These are phyloP conservation scores for Curvularia sp. DNA, from an alignment of 2,329 filamentous ascomycete species.

Conservation along the genomic window DNA sequence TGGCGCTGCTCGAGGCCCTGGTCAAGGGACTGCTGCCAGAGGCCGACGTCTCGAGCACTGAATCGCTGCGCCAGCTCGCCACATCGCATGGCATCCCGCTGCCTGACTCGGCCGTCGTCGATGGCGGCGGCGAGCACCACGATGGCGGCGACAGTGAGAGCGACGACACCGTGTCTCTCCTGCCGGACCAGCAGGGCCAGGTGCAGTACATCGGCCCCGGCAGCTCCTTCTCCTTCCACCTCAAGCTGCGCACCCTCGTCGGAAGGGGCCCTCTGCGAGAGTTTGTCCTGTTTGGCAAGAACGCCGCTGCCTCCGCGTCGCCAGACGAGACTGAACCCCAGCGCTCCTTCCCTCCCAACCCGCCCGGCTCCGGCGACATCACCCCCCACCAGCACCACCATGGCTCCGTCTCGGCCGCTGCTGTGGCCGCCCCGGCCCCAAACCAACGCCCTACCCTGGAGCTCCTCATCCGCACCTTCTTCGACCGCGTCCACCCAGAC, in stretches of 20 bases:
- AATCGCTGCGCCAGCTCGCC: conserved; percentile 52
- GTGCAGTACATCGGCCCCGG: conserved; percentile 55
- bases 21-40: conserved; percentile 55
- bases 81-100: conserved; percentile 51
- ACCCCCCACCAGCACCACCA: conserved; percentile 21
- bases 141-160: conserved; percentile 34
- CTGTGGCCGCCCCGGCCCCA: conserved; percentile 1
- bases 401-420: background rate
- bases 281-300: conserved; percentile 53
- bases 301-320: conserved; percentile 45
- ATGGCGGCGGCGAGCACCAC: conserved; percentile 24
- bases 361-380: conserved; percentile 10
- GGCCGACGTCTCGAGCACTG: conserved; percentile 52
- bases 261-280: conserved; percentile 43
- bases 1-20: conserved; percentile 54
- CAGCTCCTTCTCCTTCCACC: conserved; percentile 54
- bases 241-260: conserved; percentile 51
- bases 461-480: conserved; percentile 51
- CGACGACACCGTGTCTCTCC: conserved; percentile 46
- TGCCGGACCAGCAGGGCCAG: conserved; percentile 55
- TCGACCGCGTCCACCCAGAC: conserved; percentile 54
- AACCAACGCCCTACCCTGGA: conserved; percentile 38
- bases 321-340: conserved; percentile 26
- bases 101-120: conserved; percentile 36
- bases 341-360: conserved; percentile 2